Conservation (phyloP, 257 asterid species). For the Solanum pinnatisectum region DNA sequence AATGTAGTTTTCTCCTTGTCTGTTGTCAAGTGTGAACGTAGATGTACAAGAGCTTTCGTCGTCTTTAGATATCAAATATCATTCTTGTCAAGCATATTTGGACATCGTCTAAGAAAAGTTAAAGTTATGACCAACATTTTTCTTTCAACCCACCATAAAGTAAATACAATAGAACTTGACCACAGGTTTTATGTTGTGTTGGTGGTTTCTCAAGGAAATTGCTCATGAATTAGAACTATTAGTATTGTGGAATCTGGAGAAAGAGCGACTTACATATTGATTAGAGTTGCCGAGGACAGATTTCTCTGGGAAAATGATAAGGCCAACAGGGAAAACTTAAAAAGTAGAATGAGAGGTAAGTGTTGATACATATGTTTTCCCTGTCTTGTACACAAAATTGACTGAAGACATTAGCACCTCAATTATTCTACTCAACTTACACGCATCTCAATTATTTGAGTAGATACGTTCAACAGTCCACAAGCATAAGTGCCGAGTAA, state of each 20-base stretch:
- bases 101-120: not conserved
- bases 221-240: not conserved
- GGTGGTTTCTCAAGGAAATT: not conserved
- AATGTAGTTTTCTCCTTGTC: not conserved
- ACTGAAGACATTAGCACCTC: not conserved
- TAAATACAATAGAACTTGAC: not conserved
- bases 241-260: not conserved
- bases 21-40: not conserved
- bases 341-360: not conserved
- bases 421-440: not conserved
- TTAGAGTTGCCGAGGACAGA: not conserved
- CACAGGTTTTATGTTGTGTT: not conserved
- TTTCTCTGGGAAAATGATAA: not conserved
- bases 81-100: not conserved
- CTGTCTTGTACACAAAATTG: not conserved
- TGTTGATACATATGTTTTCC: not conserved
- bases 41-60: not conserved
- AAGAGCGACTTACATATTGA: not conserved
- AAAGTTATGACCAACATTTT: not conserved
- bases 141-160: not conserved
- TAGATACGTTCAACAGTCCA: not conserved
- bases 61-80: not conserved
- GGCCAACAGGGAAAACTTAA: not conserved
- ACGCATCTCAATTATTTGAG: not conserved
- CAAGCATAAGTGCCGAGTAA: not conserved